These are phyloP conservation scores for Tripterygium wilfordii DNA, from an alignment of 177 flowering plant genomes.

Conservation along the genomic window DNA sequence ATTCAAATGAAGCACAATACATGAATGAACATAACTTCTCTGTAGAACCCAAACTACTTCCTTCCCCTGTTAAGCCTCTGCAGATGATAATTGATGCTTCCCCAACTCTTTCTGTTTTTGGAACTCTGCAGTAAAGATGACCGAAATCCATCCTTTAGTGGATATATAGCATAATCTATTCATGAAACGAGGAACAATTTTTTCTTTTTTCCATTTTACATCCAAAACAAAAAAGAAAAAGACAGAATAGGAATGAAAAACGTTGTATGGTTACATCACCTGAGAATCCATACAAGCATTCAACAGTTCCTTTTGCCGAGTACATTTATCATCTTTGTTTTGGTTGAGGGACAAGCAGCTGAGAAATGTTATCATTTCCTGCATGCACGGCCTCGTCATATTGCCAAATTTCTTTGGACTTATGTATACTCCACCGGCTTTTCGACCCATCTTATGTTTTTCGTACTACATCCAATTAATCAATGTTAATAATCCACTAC, in stretches of 20 bases:
- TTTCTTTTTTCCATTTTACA: no score
- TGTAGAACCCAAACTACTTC: slow-evolving; percentile 36
- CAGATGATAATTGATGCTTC: slow-evolving; percentile 79
- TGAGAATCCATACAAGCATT: slow-evolving; percentile 69
- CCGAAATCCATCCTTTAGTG: no score
- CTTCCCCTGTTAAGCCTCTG: slow-evolving; percentile 74
- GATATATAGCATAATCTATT: no score
- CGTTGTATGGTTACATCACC: slow-evolving; percentile 28
- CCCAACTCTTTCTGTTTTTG: slow-evolving; percentile 41
- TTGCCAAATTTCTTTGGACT: slow-evolving; percentile 68
- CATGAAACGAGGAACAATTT: no score
- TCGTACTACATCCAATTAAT: no score
- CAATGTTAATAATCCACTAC: no score
- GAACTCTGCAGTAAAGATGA: slow-evolving; percentile 35
- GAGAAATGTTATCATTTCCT: slow-evolving; percentile 72
- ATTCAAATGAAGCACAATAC: no score
- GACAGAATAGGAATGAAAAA: background rate
- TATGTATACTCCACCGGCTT: slow-evolving; percentile 48
- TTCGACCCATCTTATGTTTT: slow-evolving; percentile 94
- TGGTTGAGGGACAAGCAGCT: slow-evolving; percentile 66
- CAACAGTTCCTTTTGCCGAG: slow-evolving; percentile 53
- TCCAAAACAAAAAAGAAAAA: background rate
- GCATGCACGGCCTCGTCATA: slow-evolving; percentile 69
- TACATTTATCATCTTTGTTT: slow-evolving; percentile 57
- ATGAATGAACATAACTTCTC: no score